A percentile compares a stretch with the other conserved stretches of the same genome.
These are phyloP conservation scores for Leccinum barrowsii DNA, from an alignment of 768 basidiomycete genomes.

Conservation along the genomic window DNA sequence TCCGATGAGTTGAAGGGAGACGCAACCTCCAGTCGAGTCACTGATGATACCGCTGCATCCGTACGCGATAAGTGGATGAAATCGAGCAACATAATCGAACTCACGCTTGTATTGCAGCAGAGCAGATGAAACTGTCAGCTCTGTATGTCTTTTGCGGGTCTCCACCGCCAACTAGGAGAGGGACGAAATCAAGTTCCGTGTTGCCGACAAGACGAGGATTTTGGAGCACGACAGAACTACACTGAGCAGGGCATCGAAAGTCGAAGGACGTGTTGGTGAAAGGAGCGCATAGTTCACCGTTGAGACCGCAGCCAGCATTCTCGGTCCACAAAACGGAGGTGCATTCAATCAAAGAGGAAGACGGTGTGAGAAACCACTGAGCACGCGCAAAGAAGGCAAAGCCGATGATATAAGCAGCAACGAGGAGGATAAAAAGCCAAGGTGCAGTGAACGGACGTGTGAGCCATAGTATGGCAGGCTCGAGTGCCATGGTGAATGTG, in stretches of 20 bases:
- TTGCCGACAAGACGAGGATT: slow-evolving; percentile 75
- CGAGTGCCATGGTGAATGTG: slow-evolving; percentile 45
- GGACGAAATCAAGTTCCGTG: slow-evolving; percentile 59
- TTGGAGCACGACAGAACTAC: slow-evolving; percentile 57
- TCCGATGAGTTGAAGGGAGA: slow-evolving; percentile 60
- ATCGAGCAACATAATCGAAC: slow-evolving; percentile 24
- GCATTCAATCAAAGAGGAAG: slow-evolving; percentile 61
- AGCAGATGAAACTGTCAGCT: slow-evolving; percentile 82
- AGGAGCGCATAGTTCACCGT: slow-evolving; percentile 63
- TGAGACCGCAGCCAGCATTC: slow-evolving; percentile 69
- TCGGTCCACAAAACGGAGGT: slow-evolving; percentile 68
- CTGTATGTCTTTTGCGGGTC: slow-evolving; percentile 70
- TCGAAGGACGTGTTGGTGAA: slow-evolving; percentile 60
- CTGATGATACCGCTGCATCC: slow-evolving; percentile 57
- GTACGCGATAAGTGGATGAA: slow-evolving; percentile 7
- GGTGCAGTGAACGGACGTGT: slow-evolving; percentile 51
- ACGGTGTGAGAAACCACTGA: slow-evolving; percentile 68
- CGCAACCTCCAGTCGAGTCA: slow-evolving; percentile 73
- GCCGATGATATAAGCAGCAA: slow-evolving; percentile 61
- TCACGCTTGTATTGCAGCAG: slow-evolving; percentile 78
- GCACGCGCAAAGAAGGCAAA: slow-evolving; percentile 70
- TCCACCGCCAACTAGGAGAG: slow-evolving; percentile 84
- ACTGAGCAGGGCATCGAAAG: slow-evolving; percentile 80
- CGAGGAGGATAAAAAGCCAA: slow-evolving; percentile 55
- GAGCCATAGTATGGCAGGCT: slow-evolving; percentile 47